Evolutionary conservation across 805 yeast genomes (phyloP), one percentile per base, ranked within the genome.

Genomic region (Yarrowia sp.): DNA sequence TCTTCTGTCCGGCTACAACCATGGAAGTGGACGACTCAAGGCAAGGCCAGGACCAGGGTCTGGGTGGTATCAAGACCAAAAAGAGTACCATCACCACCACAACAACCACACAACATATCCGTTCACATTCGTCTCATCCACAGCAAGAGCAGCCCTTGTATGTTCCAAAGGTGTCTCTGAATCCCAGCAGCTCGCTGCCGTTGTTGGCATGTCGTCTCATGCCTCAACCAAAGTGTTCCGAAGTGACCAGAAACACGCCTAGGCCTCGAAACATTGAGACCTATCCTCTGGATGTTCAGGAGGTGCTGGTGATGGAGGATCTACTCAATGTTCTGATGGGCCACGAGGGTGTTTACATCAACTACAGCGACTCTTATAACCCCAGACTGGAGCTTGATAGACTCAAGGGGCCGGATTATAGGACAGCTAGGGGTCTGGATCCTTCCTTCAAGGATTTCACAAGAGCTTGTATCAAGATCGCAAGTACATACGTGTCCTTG

Each of bases 351-450:
- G 81, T 82, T 22, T 91, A 89, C 74, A 85, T 94, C 43, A 80
- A 92, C 53, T 91, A 84, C 75, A 83, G 88, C 41, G 89, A 86
- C 52, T 80, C 82, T 22, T 91, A 85, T 74, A 85, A 86, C 73
- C 87, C 87, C 0, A 69, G 70, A 0, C 75, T 78, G 42, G 79
- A 76, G 10, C 79, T 78, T 14, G 80, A 83, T 42, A 76, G 84
- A 53, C 77, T 89, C 3, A 76, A 76, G 14, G 97, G 96, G 0
- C 96, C 97, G 0, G 94, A 89, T 70, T 92, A 84, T 77, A 83
- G 86, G 71, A 84, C 92, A 35, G 88, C 90, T 50, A 89, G 86
- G 72, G 86, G 85, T 69, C 79, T 95, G 73, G 97, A 91, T 73
- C 83, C 89, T 1, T 85, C 92, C 35, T 80, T 91, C 69, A 89